These are phyloP conservation scores for Geotrichum restrictum DNA, from an alignment of 1,139 yeast genomes.

Conservation along the genomic window DNA sequence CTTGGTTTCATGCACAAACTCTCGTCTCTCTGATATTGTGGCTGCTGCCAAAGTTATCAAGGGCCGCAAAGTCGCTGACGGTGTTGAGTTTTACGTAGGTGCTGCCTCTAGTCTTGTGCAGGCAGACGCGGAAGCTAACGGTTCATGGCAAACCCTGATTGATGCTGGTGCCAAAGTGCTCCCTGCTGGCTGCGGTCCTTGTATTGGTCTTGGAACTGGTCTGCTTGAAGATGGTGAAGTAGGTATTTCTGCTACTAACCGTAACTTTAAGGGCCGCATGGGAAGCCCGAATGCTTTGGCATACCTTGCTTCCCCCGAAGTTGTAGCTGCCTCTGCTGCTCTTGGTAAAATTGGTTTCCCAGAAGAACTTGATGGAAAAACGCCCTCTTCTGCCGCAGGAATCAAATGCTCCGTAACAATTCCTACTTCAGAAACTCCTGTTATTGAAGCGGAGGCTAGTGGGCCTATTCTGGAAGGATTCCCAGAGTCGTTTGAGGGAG, in stretches of 20 bases:
- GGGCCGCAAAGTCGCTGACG: conserved; percentile 77
- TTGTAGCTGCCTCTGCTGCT: conserved; percentile 96
- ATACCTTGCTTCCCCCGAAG: conserved; percentile 93
- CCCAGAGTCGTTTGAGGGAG: conserved; percentile 86
- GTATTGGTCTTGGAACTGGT: conserved; percentile 96
- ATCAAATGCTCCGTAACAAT: conserved; percentile 49
- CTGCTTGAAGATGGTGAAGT: conserved; percentile 91
- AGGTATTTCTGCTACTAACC: conserved; percentile 95
- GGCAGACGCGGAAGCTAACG: conserved; percentile 80
- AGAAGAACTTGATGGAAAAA: conserved; percentile 65
- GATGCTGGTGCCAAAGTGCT: conserved; percentile 93
- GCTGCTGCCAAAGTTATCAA: conserved; percentile 88
- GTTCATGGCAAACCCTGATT: conserved; percentile 86
- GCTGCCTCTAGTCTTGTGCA: conserved; percentile 95
- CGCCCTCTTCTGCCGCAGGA: conserved; percentile 47
- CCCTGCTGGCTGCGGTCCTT: conserved; percentile 99
- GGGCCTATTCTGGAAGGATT: conserved; percentile 82
- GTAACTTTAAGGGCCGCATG: conserved; percentile 99
- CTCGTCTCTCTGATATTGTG: conserved; percentile 84
- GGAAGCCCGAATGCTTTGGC: conserved; percentile 96
- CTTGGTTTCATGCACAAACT: conserved; percentile 95
- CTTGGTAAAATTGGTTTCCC: conserved; percentile 92
- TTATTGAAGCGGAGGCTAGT: conserved; percentile 43
- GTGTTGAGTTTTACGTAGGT: conserved; percentile 93
- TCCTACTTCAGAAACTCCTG: conserved; percentile 27